These are phyloP conservation scores for Pythium rhizo-oryzae DNA, from an alignment of 352 stramenopile species.

Conservation along the genomic window DNA sequence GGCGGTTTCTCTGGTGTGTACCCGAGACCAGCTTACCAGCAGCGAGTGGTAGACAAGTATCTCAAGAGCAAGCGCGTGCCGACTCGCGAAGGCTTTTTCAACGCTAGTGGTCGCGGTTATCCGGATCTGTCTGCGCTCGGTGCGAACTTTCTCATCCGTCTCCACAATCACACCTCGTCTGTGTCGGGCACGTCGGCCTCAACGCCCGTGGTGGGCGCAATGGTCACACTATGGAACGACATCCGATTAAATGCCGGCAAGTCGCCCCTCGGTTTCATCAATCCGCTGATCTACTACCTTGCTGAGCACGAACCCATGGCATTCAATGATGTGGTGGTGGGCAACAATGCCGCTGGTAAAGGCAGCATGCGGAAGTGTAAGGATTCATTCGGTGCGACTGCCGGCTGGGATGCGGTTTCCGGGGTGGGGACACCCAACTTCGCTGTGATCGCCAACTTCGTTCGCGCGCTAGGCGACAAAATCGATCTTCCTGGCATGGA, in stretches of 20 bases:
- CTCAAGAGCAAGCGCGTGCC: slow-evolving; percentile 57
- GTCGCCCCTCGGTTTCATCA: slow-evolving; percentile 84
- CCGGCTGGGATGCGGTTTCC: slow-evolving; percentile 89
- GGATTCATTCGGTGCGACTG: slow-evolving; percentile 80
- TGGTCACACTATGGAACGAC: slow-evolving; percentile 91
- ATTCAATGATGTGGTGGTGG: slow-evolving; percentile 88
- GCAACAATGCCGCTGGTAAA: slow-evolving; percentile 77
- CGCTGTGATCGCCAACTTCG: slow-evolving; percentile 55
- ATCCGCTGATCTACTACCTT: slow-evolving; percentile 85
- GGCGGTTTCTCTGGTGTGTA: slow-evolving; percentile 91
- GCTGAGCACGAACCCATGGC: slow-evolving; percentile 48
- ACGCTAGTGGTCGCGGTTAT: slow-evolving; percentile 83
- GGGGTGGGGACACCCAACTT: slow-evolving; percentile 90
- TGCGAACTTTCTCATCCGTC: slow-evolving; percentile 63
- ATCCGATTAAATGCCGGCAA: slow-evolving; percentile 79
- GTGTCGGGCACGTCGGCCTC: slow-evolving; percentile 89
- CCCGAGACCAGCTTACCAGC: slow-evolving; percentile 73
- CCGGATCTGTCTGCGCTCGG: slow-evolving; percentile 88
- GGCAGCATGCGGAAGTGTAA: slow-evolving; percentile 48
- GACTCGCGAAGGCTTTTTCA: slow-evolving; percentile 65
- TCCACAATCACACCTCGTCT: slow-evolving; percentile 44
- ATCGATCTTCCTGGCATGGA: slow-evolving; percentile 42
- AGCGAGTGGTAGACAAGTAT: slow-evolving; percentile 64
- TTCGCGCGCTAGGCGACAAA: slow-evolving; percentile 50
- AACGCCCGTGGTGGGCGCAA: slow-evolving; percentile 80